A percentile compares a stretch with the other conserved stretches of the same genome.
Conservation (phyloP, 805 yeast genomes). For the Grigorovia transvaalensis region DNA sequence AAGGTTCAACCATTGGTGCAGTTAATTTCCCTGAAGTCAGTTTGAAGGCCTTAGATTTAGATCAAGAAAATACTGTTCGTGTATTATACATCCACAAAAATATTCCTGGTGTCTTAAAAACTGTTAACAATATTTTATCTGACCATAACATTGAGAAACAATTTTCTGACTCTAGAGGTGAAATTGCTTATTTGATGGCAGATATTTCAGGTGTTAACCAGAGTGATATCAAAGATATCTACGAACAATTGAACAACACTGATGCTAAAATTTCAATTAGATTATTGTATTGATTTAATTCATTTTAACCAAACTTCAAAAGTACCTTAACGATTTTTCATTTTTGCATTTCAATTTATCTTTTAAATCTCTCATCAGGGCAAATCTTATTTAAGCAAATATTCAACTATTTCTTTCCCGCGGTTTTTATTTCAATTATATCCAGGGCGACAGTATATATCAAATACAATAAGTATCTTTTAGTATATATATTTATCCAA, state of each 20-base stretch:
- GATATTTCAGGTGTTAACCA: slow-evolving; percentile 80
- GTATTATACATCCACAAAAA: slow-evolving; percentile 93
- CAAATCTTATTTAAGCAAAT: background rate
- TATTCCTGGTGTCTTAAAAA: slow-evolving; percentile 96
- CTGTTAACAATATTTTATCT: slow-evolving; percentile 91
- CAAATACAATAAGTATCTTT: too few species aligned
- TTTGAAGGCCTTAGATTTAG: slow-evolving; percentile 76
- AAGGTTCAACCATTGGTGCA: slow-evolving; percentile 89
- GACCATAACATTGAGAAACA: slow-evolving; percentile 96
- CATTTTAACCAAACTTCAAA: background rate
- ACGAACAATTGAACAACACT: slow-evolving; percentile 79
- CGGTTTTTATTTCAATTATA: background rate
- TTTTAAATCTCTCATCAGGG: background rate
- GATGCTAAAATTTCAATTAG: slow-evolving; percentile 88
- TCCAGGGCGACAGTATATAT: background rate
- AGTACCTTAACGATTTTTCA: background rate
- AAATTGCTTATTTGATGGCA: slow-evolving; percentile 95
- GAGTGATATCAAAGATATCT: slow-evolving; percentile 73
- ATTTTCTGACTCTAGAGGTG: slow-evolving; percentile 94
- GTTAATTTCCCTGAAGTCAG: slow-evolving; percentile 98
- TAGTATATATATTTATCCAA: background rate
- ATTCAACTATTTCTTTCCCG: background rate
- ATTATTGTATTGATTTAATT: slow-evolving; percentile 54
- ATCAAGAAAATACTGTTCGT: slow-evolving; percentile 81
- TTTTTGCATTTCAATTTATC: background rate